phyloP scores from a whole-genome alignment of 768 basidiomycete genomes.

The Heimioporus sp. region DNA sequence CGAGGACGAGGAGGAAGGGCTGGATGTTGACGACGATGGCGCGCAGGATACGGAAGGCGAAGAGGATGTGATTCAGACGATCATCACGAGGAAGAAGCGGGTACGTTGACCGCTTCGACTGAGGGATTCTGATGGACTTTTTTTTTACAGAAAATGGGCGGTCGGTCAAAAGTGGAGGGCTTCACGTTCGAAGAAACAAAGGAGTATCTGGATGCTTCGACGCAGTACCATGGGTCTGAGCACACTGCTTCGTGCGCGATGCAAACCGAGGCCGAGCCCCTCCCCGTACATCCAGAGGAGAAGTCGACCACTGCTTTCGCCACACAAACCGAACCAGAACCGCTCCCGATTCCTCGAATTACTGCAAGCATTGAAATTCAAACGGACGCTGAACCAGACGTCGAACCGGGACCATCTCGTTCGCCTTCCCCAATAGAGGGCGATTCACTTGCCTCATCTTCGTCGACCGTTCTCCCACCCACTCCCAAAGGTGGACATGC shows the following conservation, averaged over 20 bases:
- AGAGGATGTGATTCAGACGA: conserved; percentile 76
- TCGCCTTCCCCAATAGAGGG: conserved; percentile 46
- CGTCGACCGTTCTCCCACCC: conserved; percentile 68
- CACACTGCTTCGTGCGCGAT: conserved; percentile 45
- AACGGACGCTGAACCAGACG: conserved; percentile 46
- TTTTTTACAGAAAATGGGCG: conserved; percentile 57
- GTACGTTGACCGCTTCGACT: conserved; percentile 35
- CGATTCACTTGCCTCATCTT: conserved; percentile 68
- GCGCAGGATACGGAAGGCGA: conserved; percentile 54
- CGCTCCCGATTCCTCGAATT: conserved; percentile 26
- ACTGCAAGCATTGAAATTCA: conserved; percentile 60
- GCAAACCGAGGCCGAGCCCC: conserved; percentile 65
- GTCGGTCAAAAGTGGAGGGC: conserved; percentile 50
- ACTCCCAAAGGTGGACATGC: conserved; percentile 54
- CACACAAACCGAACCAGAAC: conserved; percentile 40
- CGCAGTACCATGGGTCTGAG: conserved; percentile 63
- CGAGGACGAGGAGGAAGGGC: conserved; percentile 38
- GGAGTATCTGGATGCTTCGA: conserved; percentile 73
- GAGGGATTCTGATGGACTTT: conserved; percentile 8
- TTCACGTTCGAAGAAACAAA: conserved; percentile 55
- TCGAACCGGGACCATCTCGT: conserved; percentile 32
- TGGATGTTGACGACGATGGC: conserved; percentile 40
- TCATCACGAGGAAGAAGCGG: conserved; percentile 82
- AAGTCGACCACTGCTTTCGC: conserved; percentile 21
- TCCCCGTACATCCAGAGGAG: conserved; percentile 56